Evolutionary conservation across 768 basidiomycete species (phyloP).

Genomic region (Serendipita sp.): DNA sequence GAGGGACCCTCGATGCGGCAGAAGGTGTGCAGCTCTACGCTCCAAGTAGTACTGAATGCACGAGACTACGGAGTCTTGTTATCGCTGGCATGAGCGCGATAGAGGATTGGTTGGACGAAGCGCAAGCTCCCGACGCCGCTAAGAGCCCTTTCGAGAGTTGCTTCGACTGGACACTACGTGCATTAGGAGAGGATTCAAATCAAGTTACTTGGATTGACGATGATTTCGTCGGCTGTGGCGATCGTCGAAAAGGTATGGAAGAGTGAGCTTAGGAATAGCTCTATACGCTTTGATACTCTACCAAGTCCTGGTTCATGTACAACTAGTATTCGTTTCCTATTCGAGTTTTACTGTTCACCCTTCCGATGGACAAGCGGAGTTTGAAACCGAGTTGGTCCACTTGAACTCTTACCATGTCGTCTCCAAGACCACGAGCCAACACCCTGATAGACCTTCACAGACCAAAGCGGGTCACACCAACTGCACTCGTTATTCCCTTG

Average conservation of each 20-base stretch:
- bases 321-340: no score
- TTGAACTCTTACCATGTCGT: background rate
- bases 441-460: background rate
- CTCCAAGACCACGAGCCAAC: background rate
- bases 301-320: no score
- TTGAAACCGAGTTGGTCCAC: background rate
- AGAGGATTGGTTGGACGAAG: slow-evolving; percentile 3
- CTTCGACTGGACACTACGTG: background rate
- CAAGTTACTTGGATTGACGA: background rate
- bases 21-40: background rate
- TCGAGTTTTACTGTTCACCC: no score
- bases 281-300: no score
- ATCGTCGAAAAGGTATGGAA: no score
- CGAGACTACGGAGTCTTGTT: background rate
- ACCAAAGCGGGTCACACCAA: background rate
- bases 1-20: background rate
- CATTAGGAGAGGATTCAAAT: background rate
- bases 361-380: no score
- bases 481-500: slow-evolving; percentile 1
- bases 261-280: no score
- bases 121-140: background rate
- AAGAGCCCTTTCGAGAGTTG: background rate
- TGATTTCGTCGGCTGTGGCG: background rate
- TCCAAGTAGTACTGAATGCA: background rate
- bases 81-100: slow-evolving; percentile 1